Percentiles rank a stretch among this genome's conserved stretches.
phyloP scores from a whole-genome alignment of 164 flowering plant genomes.

The Vitis cinerea region DNA sequence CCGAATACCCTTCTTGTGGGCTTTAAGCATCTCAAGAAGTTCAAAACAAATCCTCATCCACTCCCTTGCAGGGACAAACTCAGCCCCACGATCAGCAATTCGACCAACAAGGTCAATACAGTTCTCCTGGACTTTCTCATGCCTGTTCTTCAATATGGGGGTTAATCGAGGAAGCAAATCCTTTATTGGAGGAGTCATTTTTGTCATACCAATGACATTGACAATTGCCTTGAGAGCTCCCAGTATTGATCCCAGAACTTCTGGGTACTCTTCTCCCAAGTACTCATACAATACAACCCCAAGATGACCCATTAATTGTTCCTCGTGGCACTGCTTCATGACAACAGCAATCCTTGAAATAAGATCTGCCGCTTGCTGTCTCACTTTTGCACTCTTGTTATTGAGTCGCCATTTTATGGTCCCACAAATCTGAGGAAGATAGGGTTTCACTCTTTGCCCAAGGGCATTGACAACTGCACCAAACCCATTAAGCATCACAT shows the following conservation, averaged over 20 bases:
- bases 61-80: conserved; percentile 98
- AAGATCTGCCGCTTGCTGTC: conserved; percentile 99
- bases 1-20: conserved; percentile 96
- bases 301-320: conserved; percentile 97
- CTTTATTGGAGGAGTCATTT: conserved; percentile 98
- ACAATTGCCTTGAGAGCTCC: conserved; percentile 97
- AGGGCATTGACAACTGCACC: conserved; percentile 97
- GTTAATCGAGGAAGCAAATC: conserved; percentile 94
- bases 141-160: conserved; percentile 93
- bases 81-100: conserved; percentile 99
- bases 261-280: conserved; percentile 96
- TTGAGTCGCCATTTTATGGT: conserved; percentile 98
- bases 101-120: conserved; percentile 98
- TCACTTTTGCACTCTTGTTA: conserved; percentile 97
- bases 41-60: conserved; percentile 99
- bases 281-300: conserved; percentile 97
- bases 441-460: conserved; percentile 94
- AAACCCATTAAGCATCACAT: conserved; percentile 98
- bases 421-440: conserved; percentile 98
- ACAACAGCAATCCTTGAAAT: conserved; percentile 96
- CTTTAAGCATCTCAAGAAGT: conserved; percentile 98
- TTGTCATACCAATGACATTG: conserved; percentile 98
- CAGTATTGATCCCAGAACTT: conserved; percentile 89
- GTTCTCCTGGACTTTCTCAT: conserved; percentile 98
- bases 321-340: conserved; percentile 99